A percentile compares a stretch with the other conserved stretches of the same genome.
Conservation (phyloP, 345 rosid species). For the Physaria fendleri region DNA sequence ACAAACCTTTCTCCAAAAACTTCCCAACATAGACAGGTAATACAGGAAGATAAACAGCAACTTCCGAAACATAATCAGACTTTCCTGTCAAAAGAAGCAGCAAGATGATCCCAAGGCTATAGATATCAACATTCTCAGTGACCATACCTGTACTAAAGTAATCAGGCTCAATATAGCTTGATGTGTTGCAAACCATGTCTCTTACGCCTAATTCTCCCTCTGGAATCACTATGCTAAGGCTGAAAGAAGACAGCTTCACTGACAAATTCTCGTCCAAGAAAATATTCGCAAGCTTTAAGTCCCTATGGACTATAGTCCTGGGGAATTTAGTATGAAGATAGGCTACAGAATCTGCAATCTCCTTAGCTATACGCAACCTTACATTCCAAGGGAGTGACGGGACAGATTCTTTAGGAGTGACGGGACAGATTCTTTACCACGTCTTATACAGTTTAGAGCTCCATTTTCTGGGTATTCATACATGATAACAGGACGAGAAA, state of each 20-base stretch:
- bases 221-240: slow-evolving; percentile 11
- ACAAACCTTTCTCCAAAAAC: not conserved
- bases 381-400: slow-evolving; percentile 16
- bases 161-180: slow-evolving; percentile 13
- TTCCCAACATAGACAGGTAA: slow-evolving; percentile 7
- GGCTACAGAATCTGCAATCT: slow-evolving; percentile 8
- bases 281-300: slow-evolving; percentile 19
- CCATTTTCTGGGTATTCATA: slow-evolving; percentile 15
- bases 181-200: slow-evolving; percentile 11
- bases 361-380: slow-evolving; percentile 12
- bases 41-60: slow-evolving; percentile 7
- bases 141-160: slow-evolving; percentile 14
- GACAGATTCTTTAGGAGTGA: not conserved
- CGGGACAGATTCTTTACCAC: not conserved
- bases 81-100: slow-evolving; percentile 9
- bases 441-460: slow-evolving; percentile 4
- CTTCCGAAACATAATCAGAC: slow-evolving; percentile 2
- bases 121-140: slow-evolving; percentile 19
- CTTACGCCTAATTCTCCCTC: slow-evolving; percentile 9
- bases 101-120: slow-evolving; percentile 19
- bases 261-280: slow-evolving; percentile 17
- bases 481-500: slow-evolving; percentile 16
- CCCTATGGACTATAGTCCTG: slow-evolving; percentile 20
- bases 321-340: slow-evolving; percentile 24
- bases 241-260: slow-evolving; percentile 11